phyloP scores from a whole-genome alignment of 2,329 filamentous ascomycete genomes.

The Neocatenulostroma microsporum region DNA sequence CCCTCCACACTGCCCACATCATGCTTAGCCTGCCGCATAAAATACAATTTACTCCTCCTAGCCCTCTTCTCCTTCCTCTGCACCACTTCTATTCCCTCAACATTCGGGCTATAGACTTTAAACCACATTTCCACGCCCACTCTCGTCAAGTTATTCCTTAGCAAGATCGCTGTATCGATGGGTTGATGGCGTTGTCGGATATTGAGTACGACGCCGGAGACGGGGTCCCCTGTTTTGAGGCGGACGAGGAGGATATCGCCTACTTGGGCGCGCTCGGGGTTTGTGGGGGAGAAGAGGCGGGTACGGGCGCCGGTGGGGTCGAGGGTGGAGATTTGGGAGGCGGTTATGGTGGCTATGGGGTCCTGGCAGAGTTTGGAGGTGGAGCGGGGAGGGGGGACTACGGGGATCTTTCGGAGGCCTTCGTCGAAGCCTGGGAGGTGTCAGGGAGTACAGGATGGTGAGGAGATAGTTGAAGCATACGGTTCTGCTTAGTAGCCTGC shows the following conservation, averaged over 20 bases:
- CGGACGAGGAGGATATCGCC: constrained; percentile 91
- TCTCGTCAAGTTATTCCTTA: constrained; percentile 78
- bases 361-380: constrained; percentile 52
- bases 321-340: constrained; percentile 62
- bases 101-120: constrained; percentile 86
- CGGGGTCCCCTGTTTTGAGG: constrained; percentile 76
- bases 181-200: constrained; percentile 67
- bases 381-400: constrained; percentile 47
- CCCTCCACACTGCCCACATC: constrained; percentile 81
- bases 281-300: constrained; percentile 68
- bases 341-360: constrained; percentile 60
- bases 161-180: constrained; percentile 77
- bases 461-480: constrained; percentile 12
- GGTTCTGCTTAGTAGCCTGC: constrained; percentile 29
- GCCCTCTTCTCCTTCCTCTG: constrained; percentile 78
- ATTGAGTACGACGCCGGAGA: constrained; percentile 78
- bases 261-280: constrained; percentile 69
- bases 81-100: constrained; percentile 87
- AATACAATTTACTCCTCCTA: constrained; percentile 78
- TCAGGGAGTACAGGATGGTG: not conserved
- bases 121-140: constrained; percentile 95
- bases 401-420: constrained; percentile 26
- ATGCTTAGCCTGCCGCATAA: constrained; percentile 81
- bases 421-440: constrained; percentile 22
- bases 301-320: constrained; percentile 80